A percentile compares a stretch with the other conserved stretches of the same genome.
phyloP scores from a whole-genome alignment of 345 rosid genomes.

The Citrus cavaleriei region DNA sequence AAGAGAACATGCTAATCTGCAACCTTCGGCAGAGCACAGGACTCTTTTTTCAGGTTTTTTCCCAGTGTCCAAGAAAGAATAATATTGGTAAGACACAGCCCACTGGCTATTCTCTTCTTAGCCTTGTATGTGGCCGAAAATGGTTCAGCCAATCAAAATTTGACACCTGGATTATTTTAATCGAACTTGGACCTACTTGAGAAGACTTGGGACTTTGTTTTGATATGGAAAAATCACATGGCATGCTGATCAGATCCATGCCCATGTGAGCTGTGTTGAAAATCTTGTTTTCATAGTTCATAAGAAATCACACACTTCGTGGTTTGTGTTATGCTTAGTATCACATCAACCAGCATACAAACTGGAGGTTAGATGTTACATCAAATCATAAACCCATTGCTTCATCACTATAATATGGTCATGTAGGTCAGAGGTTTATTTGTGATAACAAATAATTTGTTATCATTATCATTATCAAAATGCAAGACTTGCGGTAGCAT shows the following conservation, averaged over 20 bases:
- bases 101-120: neutral
- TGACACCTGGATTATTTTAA: neutral
- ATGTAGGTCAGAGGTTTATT: neutral
- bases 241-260: neutral
- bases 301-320: neutral
- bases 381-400: neutral
- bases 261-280: neutral
- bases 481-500: too few species aligned
- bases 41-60: neutral
- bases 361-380: neutral
- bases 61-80: constrained; percentile 31
- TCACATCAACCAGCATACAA: neutral
- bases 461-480: neutral
- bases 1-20: constrained; percentile 19
- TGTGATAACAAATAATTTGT: neutral
- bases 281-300: neutral
- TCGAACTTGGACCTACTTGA: neutral
- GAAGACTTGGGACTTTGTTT: neutral
- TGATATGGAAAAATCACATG: constrained; percentile 8
- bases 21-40: constrained; percentile 1
- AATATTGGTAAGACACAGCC: constrained; percentile 18
- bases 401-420: neutral
- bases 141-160: neutral
- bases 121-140: too few species aligned
- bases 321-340: neutral